A percentile compares a stretch with the other conserved stretches of the same genome.
These are phyloP conservation scores for Herpetomonas muscarum DNA, from an alignment of 208 protist species.

Conservation along the genomic window DNA sequence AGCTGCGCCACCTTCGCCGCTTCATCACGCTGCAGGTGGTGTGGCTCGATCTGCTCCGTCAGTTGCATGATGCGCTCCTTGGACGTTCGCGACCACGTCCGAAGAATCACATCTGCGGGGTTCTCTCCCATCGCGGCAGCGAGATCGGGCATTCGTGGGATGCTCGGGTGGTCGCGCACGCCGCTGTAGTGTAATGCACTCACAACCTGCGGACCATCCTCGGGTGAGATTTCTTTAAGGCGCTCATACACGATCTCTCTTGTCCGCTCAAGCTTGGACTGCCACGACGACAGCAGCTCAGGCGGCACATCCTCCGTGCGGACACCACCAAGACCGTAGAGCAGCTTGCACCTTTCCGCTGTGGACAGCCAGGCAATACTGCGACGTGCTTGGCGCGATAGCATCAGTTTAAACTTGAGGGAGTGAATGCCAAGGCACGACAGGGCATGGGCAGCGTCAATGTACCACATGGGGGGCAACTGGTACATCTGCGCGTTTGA, in stretches of 20 bases:
- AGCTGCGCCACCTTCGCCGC: slow-evolving; percentile 45
- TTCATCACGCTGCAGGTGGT: slow-evolving; percentile 47
- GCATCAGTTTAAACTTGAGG: slow-evolving; percentile 80
- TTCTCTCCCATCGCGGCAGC: slow-evolving; percentile 31
- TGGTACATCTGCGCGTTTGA: slow-evolving; percentile 30
- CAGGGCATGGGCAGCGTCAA: slow-evolving; percentile 76
- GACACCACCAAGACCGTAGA: slow-evolving; percentile 68
- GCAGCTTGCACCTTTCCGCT: slow-evolving; percentile 65
- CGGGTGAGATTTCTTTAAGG: slow-evolving; percentile 54
- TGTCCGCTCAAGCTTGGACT: slow-evolving; percentile 47
- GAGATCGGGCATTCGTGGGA: slow-evolving; percentile 35
- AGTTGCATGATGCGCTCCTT: slow-evolving; percentile 76
- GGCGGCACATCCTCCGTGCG: slow-evolving; percentile 29
- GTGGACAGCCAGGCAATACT: slow-evolving; percentile 48
- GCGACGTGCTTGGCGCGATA: slow-evolving; percentile 52
- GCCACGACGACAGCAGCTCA: slow-evolving; percentile 50
- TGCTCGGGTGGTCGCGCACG: slow-evolving; percentile 61
- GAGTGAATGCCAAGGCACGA: slow-evolving; percentile 62
- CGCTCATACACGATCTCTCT: slow-evolving; percentile 44
- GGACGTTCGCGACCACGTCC: slow-evolving; percentile 59
- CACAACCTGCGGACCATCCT: slow-evolving; percentile 75
- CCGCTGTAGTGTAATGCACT: slow-evolving; percentile 68
- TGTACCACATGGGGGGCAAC: slow-evolving; percentile 67
- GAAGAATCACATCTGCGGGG: slow-evolving; percentile 74
- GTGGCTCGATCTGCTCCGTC: slow-evolving; percentile 64